Evolutionary conservation across 768 basidiomycete species (phyloP).

Genomic region (Tulasnella sp.): DNA sequence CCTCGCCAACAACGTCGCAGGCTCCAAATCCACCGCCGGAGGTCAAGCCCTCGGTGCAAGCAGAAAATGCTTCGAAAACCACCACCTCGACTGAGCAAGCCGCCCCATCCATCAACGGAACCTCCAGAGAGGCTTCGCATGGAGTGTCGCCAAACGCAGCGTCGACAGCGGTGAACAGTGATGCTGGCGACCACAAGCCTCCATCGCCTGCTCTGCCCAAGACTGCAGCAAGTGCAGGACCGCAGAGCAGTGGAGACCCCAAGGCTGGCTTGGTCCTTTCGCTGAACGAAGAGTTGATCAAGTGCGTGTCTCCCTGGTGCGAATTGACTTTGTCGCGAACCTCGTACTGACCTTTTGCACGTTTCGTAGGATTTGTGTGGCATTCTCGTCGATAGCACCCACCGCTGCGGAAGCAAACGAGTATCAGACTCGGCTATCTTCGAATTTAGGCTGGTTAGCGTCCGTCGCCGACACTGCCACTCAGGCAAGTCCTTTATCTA

Average conservation of each 20-base stretch:
- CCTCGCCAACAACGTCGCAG: constrained; percentile 9
- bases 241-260: constrained; percentile 6
- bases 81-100: neutral
- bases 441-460: constrained; percentile 18
- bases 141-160: no score
- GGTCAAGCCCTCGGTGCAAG: neutral
- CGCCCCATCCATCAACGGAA: no score
- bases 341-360: neutral
- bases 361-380: constrained; percentile 17
- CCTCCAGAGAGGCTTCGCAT: no score
- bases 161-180: neutral
- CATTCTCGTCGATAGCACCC: constrained; percentile 1
- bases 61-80: neutral
- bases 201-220: neutral
- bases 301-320: neutral
- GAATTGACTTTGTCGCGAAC: neutral
- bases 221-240: neutral
- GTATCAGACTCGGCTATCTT: constrained; percentile 17
- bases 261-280: constrained; percentile 14
- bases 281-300: constrained; percentile 22
- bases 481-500: constrained; percentile 17
- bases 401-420: constrained; percentile 15
- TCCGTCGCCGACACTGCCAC: constrained; percentile 10
- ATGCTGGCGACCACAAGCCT: neutral
- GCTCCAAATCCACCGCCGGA: neutral